Conservation (phyloP, 306 rosid species). For the Quillaja saponaria region DNA sequence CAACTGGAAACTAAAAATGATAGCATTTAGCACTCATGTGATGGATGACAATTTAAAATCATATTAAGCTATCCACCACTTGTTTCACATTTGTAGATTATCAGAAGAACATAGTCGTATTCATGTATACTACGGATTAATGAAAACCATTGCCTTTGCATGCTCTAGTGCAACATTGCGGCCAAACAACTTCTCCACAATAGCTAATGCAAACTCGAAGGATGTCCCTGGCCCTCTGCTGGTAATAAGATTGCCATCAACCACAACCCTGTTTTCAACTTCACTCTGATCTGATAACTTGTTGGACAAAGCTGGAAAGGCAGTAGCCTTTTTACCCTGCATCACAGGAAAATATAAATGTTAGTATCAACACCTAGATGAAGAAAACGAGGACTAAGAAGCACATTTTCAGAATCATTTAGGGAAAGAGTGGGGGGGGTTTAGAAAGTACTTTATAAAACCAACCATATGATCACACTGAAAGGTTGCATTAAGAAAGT, state of each 20-base stretch:
- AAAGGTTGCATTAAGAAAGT: background rate
- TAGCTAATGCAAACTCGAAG: conserved; percentile 70
- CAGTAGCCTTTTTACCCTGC: conserved; percentile 83
- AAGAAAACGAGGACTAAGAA: conserved; percentile 13
- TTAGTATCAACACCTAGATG: conserved; percentile 3
- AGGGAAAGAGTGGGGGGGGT: background rate
- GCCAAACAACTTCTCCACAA: conserved; percentile 81
- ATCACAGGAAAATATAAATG: conserved; percentile 4
- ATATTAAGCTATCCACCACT: too few species aligned
- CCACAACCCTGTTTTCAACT: conserved; percentile 72
- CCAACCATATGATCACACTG: conserved; percentile 12
- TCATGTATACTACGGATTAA: conserved; percentile 40
- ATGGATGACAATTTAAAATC: too few species aligned
- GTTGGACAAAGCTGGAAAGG: conserved; percentile 65
- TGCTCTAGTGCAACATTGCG: conserved; percentile 55
- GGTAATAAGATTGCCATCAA: conserved; percentile 82
- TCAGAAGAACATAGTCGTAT: too few species aligned
- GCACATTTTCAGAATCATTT: background rate
- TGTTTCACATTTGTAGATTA: too few species aligned
- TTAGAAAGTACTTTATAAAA: conserved; percentile 1
- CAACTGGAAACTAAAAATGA: too few species aligned
- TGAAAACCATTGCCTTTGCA: conserved; percentile 53
- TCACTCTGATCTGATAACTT: conserved; percentile 79
- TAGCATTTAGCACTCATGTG: too few species aligned
- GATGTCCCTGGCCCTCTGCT: conserved; percentile 91